These are phyloP conservation scores for Cyclotella atomus DNA, from an alignment of 108 stramenopile genomes.

Conservation along the genomic window DNA sequence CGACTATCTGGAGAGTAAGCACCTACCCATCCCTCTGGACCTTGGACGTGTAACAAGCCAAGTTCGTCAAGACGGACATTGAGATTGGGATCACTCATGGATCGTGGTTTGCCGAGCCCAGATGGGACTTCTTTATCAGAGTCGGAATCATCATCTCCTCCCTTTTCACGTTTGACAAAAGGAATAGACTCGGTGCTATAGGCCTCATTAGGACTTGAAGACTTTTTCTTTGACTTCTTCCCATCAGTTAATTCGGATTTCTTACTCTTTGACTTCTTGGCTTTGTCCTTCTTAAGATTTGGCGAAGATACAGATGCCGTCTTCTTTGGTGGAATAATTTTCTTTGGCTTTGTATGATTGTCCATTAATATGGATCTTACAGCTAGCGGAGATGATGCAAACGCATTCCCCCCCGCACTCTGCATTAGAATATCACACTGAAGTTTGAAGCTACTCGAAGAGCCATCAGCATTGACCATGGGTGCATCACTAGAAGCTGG, in stretches of 20 bases:
- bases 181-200: constrained; percentile 13
- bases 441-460: constrained; percentile 13
- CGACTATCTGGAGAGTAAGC: constrained; percentile 96
- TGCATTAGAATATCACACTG: constrained; percentile 38
- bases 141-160: constrained; percentile 43
- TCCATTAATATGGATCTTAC: constrained; percentile 27
- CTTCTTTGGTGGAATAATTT: constrained; percentile 15
- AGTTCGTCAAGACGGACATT: constrained; percentile 56
- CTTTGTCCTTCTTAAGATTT: constrained; percentile 24
- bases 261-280: constrained; percentile 24
- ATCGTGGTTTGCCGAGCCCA: constrained; percentile 80
- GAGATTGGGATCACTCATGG: constrained; percentile 86
- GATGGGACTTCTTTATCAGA: constrained; percentile 55
- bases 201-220: constrained; percentile 2
- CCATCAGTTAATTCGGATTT: constrained; percentile 27
- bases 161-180: constrained; percentile 25
- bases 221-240: constrained; percentile 46
- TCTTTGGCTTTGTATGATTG: constrained; percentile 1
- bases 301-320: background rate
- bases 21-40: constrained; percentile 92
- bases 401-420: constrained; percentile 10
- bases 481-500: constrained; percentile 8
- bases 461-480: constrained; percentile 1
- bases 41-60: constrained; percentile 76
- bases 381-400: constrained; percentile 28